Evolutionary conservation across 805 yeast genomes (phyloP).

Genomic region (Monosporozyma unispora): DNA sequence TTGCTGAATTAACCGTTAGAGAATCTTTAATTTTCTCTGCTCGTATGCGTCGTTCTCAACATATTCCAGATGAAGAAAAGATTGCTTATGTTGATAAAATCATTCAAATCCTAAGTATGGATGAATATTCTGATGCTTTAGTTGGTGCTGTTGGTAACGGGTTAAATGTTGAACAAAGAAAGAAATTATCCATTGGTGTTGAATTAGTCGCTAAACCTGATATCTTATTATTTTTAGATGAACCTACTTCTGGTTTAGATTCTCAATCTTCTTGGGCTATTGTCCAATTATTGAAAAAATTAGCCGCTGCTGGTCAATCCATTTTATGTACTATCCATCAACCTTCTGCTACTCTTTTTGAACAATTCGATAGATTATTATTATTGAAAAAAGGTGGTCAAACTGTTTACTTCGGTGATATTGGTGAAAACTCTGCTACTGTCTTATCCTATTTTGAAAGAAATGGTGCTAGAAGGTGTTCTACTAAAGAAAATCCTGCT

Average conservation of each 20-base stretch:
- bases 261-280: conserved; percentile 53
- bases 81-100: conserved; percentile 55
- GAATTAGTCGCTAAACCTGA: conserved; percentile 57
- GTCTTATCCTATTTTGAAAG: conserved; percentile 54
- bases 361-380: conserved; percentile 51
- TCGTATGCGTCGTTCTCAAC: conserved; percentile 47
- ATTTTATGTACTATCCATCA: conserved; percentile 63
- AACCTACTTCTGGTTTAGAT: conserved; percentile 60
- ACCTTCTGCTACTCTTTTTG: conserved; percentile 55
- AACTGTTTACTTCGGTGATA: conserved; percentile 63
- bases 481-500: conserved; percentile 51
- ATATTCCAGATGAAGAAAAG: conserved; percentile 43
- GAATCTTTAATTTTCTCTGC: conserved; percentile 61
- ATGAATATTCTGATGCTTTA: conserved; percentile 54
- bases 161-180: conserved; percentile 50
- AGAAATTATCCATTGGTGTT: conserved; percentile 53
- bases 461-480: conserved; percentile 57
- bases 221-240: conserved; percentile 48
- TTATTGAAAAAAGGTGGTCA: conserved; percentile 60
- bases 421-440: conserved; percentile 46
- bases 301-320: conserved; percentile 58
- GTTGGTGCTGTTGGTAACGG: conserved; percentile 64
- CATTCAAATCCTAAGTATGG: conserved; percentile 55
- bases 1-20: conserved; percentile 55
- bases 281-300: conserved; percentile 46